Evolutionary conservation across 352 stramenopile species (phyloP), one percentile per base, ranked within the genome.

Genomic region (Globisporangium radiosum): DNA sequence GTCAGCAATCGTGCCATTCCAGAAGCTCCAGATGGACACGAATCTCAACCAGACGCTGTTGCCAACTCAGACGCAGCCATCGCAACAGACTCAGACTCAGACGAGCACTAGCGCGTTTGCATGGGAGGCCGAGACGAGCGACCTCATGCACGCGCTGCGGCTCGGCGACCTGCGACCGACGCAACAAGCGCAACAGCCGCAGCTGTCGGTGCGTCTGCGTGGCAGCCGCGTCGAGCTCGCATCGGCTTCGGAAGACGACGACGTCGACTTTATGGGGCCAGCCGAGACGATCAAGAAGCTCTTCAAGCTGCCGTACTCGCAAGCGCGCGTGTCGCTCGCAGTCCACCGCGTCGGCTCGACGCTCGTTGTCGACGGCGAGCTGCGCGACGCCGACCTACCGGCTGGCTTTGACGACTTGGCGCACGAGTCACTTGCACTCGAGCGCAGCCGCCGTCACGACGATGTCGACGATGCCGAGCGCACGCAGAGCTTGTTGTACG

Each of bases 201-300:
- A 94, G 57, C 63, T 94, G 10, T 89, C 85, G 0, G 79, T 94
- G 36, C 76, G 81, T 5, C 45, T 94, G 17, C 76, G 82, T 33
- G 78, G 77, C 7, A 74, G 68, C 47, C 73, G 81, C 44, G 76
- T 94, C 25, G 85, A 94, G 62, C 62, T 94, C 10, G 70, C 81
- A 25, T 89, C 81, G 7, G 67, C 76, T 2, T 78, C 75, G 1
- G 78, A 90, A 19, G 81, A 91, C 15, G 72, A 91, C 13, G 54
- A 80, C 0, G 78, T 92, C 54, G 77, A 94, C 54, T 94, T 92
- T 52, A 56, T 94, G 42, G 85, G 85, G 0, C 85, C 85, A 0
- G 85, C 85, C 0, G 85, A 94, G 63, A 91, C 91, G 57, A 92
- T 94, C 57, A 94, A 94, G 64, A 81, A 78, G 43, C 72, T 94